Base-by-base conservation (phyloP, 2,329 filamentous ascomycete genomes). In the Hypoxylon sp. region DNA sequence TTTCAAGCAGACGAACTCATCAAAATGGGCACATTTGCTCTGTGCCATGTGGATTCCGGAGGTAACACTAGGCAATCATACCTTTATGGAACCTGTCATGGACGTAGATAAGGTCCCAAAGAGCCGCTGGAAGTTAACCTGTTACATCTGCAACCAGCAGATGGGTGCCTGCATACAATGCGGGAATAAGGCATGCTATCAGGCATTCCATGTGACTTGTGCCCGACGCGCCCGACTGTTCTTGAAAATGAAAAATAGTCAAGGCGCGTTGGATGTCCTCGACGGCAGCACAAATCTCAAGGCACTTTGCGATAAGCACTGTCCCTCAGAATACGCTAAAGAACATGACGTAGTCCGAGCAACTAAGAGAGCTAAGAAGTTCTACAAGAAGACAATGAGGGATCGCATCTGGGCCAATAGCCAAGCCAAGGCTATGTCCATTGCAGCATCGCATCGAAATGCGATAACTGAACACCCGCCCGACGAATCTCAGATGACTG, bases 141-240 rank as follows among this genome's bases (percentile, higher is more conserved):
- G 96, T 82, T 99, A 99, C 80, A 97, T 99, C 63, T 99, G 96
- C 82, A 92, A 94, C 72, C 96, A 99, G 81, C 92, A 91, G 75
- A 99, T 99, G 96, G 96, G 96, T 22, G 95, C 96, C 44, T 98
- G 95, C 80, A 98, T 99, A 67, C 96, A 99, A 80, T 99, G 96
- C 80, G 94, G 94, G 67, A 98, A 98, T 83, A 98, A 98, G 81
- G 93, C 92, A 69, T 99, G 96, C 80, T 99, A 97, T 77, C 91
- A 95, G 76, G 96, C 96, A 8, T 99, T 99, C 79, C 96, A 99
- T 80, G 94, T 98, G 60, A 98, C 96, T 4, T 99, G 96, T 79
- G 96, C 96, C 24, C 89, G 96, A 61, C 90, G 93, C 74, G 94
- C 94, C 52, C 91, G 91, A 70, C 86, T 99, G 0, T 98, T 93